Evolutionary conservation across 2,329 filamentous ascomycete species (phyloP), one percentile per base, ranked within the genome.

Genomic region (Leptographium procerum): DNA sequence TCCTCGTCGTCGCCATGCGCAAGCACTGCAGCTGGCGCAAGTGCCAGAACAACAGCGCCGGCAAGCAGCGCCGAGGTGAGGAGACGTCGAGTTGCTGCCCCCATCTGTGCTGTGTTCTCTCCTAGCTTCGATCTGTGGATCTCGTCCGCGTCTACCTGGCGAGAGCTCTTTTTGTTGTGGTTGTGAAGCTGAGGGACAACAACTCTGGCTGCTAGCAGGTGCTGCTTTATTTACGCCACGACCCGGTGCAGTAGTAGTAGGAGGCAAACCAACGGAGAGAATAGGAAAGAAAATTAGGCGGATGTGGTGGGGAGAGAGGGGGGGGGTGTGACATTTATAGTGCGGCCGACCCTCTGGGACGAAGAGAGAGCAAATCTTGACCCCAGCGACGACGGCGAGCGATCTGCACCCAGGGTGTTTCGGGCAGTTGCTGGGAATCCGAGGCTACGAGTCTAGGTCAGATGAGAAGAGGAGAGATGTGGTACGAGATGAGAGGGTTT

Each of bases 1-100:
- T 43, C 56, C 58, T 66, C 66, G 33, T 66, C 66, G 52, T 65
- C 68, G 57, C 58, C 58, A 54, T 71, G 68, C 16, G 68, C 69
- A 16, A 60, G 58, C 40, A 68, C 66, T 33, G 54, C 65, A 22
- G 61, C 62, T 1, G 68, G 67, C 50, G 67, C 53, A 13, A 68
- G 54, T 7, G 65, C 65, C 56, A 70, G 59, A 19, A 65, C 56
- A n/a, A 63, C 61, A 9, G 57, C 61, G 62, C 65, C 61, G 43
- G 63, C 65, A 31, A 65, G 55, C 4, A 63, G 55, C 34, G 53
- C 57, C 54, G 51, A 59, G 33, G 26, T 29, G 9, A 64, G 59
- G 6, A 56, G 13, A 43, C 54, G 50, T 16, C 55, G 51, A 34
- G 36, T 56, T 58, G 58, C 45, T 40, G 57, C 56, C 34, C 26